Evolutionary conservation across 169 alveolate genomes (phyloP).

Genomic region (Babesia divergens): DNA sequence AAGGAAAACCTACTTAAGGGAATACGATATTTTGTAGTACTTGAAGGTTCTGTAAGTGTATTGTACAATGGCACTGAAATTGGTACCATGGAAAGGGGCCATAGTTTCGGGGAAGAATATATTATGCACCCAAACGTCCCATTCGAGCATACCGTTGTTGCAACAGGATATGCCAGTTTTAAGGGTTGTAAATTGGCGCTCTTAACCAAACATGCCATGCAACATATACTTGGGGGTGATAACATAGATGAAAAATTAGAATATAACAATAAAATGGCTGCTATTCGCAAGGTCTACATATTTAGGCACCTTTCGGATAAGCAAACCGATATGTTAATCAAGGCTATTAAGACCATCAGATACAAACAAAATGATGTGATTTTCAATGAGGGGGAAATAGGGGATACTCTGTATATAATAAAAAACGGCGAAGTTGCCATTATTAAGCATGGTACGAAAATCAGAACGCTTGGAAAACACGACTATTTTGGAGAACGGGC

Average conservation of each 20-base stretch:
- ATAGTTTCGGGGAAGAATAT: constrained; percentile 91
- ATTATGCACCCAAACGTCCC: constrained; percentile 81
- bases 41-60: constrained; percentile 84
- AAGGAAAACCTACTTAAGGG: constrained; percentile 73
- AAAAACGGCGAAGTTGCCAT: constrained; percentile 90
- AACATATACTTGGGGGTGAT: constrained; percentile 75
- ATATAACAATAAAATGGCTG: constrained; percentile 76
- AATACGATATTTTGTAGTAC: constrained; percentile 78
- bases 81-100: constrained; percentile 85
- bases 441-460: constrained; percentile 71
- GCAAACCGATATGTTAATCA: constrained; percentile 78
- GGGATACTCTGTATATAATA: constrained; percentile 88
- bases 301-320: constrained; percentile 81
- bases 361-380: constrained; percentile 85
- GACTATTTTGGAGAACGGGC: constrained; percentile 96
- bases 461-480: constrained; percentile 85
- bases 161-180: constrained; percentile 17
- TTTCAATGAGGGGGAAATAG: constrained; percentile 89
- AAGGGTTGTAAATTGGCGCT: constrained; percentile 74
- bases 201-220: constrained; percentile 77
- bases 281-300: constrained; percentile 79
- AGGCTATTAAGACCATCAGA: constrained; percentile 78
- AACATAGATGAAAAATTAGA: constrained; percentile 80
- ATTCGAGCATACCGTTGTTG: constrained; percentile 77
- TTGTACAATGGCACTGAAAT: constrained; percentile 63